These are phyloP conservation scores for Fusarium luffae DNA, from an alignment of 2,329 filamentous ascomycete species.

Conservation along the genomic window DNA sequence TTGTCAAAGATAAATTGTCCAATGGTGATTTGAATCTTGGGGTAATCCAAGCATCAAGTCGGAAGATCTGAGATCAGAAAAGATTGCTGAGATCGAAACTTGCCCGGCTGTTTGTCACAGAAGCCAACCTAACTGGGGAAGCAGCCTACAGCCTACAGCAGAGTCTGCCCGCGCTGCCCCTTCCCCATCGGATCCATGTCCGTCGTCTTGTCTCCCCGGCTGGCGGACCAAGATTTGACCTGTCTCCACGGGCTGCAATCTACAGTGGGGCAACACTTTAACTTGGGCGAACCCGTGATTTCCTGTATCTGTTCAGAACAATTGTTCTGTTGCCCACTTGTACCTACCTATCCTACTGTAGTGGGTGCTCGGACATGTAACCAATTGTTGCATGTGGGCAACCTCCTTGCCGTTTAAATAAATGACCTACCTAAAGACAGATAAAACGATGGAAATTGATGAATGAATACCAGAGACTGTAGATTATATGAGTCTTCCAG, in stretches of 20 bases:
- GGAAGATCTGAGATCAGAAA: conserved; percentile 24
- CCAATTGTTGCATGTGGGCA: neutral
- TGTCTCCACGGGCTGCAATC: neutral
- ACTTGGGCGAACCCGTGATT: neutral
- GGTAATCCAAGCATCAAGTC: conserved; percentile 2
- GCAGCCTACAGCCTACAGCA: neutral
- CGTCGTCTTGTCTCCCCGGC: neutral
- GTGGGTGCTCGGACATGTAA: neutral
- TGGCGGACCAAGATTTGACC: neutral
- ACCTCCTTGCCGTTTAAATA: neutral
- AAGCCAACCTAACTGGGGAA: neutral
- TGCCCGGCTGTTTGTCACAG: neutral
- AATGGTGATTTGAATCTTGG: neutral
- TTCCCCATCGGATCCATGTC: neutral
- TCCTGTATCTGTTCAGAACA: neutral
- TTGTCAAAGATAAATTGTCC: neutral
- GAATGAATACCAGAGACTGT: neutral
- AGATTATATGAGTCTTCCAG: neutral
- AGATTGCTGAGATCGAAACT: conserved; percentile 13
- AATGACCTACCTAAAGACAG: neutral
- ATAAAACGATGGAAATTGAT: neutral
- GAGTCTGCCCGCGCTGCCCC: neutral
- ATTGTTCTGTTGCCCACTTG: neutral
- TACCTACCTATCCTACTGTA: neutral
- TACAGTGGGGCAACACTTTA: conserved; percentile 13